phyloP scores from a whole-genome alignment of 2,329 filamentous ascomycete species.

The Botrytis fragariae region DNA sequence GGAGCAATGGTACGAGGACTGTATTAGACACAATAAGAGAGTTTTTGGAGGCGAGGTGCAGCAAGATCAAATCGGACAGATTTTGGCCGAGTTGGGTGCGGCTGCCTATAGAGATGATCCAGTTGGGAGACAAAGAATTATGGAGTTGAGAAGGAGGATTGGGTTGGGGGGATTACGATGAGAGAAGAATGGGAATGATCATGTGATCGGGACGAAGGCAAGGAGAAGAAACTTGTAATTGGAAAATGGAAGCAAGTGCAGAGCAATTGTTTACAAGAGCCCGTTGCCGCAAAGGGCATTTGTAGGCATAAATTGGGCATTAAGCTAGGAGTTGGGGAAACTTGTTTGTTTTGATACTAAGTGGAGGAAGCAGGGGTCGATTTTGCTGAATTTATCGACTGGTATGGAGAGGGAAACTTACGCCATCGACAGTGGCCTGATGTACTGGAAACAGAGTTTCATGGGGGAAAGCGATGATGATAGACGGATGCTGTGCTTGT shows the following conservation, averaged over 20 bases:
- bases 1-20: constrained; percentile 58
- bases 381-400: not conserved
- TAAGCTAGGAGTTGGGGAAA: constrained; percentile 16
- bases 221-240: not conserved
- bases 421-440: not conserved
- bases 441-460: not conserved
- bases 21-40: constrained; percentile 51
- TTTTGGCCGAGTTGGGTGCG: constrained; percentile 7
- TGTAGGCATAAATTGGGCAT: constrained; percentile 9
- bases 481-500: constrained; percentile 3
- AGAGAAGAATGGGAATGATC: not conserved
- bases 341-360: not conserved
- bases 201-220: not conserved
- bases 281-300: not conserved
- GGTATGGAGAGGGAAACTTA: not conserved
- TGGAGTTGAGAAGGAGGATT: constrained; percentile 44
- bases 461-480: not conserved
- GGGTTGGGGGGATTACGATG: constrained; percentile 1
- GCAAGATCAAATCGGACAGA: constrained; percentile 36
- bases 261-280: not conserved
- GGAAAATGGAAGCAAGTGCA: constrained; percentile 3
- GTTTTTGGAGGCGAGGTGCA: constrained; percentile 61
- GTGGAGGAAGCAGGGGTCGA: not conserved
- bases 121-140: constrained; percentile 41
- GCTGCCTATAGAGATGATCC: constrained; percentile 35